phyloP scores from a whole-genome alignment of 768 basidiomycete genomes.

The Gelatoporia subvermispora region DNA sequence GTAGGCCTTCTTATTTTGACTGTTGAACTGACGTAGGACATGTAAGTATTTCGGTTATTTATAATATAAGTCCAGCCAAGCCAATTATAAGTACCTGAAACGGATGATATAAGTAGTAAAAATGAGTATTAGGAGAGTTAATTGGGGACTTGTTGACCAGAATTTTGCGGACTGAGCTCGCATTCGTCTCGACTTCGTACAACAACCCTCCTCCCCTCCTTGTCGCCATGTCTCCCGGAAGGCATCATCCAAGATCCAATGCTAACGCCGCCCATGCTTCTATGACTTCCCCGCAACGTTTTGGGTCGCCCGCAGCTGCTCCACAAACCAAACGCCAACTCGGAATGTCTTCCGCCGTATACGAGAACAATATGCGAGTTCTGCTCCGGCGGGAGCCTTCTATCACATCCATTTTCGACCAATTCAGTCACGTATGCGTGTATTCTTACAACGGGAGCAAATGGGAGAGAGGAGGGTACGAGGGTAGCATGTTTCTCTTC shows the following conservation, averaged over 20 bases:
- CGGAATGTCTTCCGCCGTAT: slow-evolving; percentile 28
- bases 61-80: too few relatives aligned
- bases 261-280: slow-evolving; percentile 1
- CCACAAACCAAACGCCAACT: slow-evolving; percentile 15
- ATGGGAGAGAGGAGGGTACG: slow-evolving; percentile 81
- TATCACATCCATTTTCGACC: slow-evolving; percentile 77
- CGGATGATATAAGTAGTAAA: too few relatives aligned
- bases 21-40: too few relatives aligned
- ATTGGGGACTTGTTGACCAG: too few relatives aligned
- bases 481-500: slow-evolving; percentile 88
- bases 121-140: too few relatives aligned
- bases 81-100: too few relatives aligned
- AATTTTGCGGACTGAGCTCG: too few relatives aligned
- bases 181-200: too few relatives aligned
- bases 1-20: too few relatives aligned
- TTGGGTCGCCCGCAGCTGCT: slow-evolving; percentile 11
- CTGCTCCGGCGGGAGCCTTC: slow-evolving; percentile 74
- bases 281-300: slow-evolving; percentile 5
- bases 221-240: slow-evolving; percentile 19
- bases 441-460: slow-evolving; percentile 69
- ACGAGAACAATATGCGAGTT: slow-evolving; percentile 76
- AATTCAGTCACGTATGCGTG: slow-evolving; percentile 83
- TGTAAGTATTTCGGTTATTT: too few relatives aligned
- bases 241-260: slow-evolving; percentile 22
- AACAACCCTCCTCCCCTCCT: too few relatives aligned